Evolutionary conservation across 805 yeast species (phyloP), one percentile per base, ranked within the genome.

Genomic region (Hermanozyma aechmeae): DNA sequence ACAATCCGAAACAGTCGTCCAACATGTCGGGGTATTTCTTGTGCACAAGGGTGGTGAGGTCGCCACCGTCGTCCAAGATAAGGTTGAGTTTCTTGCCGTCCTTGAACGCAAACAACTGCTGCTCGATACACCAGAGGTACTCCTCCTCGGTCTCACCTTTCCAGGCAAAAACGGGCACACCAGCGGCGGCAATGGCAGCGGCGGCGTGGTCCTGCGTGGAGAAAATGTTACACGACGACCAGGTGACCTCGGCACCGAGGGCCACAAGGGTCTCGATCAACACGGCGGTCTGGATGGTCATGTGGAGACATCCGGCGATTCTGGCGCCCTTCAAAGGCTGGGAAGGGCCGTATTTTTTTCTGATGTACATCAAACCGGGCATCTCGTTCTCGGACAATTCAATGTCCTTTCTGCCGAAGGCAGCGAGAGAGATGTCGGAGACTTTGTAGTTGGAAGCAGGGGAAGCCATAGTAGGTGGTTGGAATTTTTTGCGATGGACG

Each of bases 91-190:
- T 81, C 74, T 81, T 76, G 63, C 74, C 79, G 65, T 87, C 95
- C 74, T 89, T 89, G 89, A 89, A 89, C 41, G 97, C 83, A 56
- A 82, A 86, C 65, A 89, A 79, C 75, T 92, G 97, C 73, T 89
- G 97, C 73, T 92, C 96, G 52, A 89, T 84, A 77, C 98, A 89
- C 98, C 98, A 89, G 58, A 76, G 59, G 78, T 89, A 92, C 73
- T 89, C 98, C 74, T 89, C 97, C 68, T 89, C 98, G 65, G 97
- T 85, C 78, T 89, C 97, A 63, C 98, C 97, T 77, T 89, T 89
- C 98, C 98, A 89, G 54, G 98, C 98, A 51, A 85, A 89, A 46
- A 89, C 98, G 58, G 98, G 97, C 37, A 89, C 93, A 71, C 98
- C 98, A 47, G 96, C 65, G 48, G 97, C 98, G 51, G 98, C 98